Base-by-base conservation (phyloP, 768 basidiomycete species). In the Boletellus ananas region DNA sequence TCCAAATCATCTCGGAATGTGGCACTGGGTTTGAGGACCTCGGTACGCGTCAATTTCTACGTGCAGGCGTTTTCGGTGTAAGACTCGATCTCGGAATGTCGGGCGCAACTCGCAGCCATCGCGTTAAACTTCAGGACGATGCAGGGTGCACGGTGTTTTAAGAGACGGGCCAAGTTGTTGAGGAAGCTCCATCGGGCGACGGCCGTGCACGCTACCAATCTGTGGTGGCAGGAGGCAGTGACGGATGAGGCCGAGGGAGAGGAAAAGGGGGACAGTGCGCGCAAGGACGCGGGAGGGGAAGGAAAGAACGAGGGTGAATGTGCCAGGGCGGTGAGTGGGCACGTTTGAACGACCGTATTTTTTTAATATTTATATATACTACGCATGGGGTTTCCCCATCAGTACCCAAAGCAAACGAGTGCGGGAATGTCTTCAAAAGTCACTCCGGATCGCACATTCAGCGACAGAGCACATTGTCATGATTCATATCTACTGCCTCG, bases 101-200 rank as follows among this genome's bases (percentile, higher is more conserved):
- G 95, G 4, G 93, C 93, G 5, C 96, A 99, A 67, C 73, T 99
- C 9, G 92, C 95, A 62, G 94, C 95, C n/a, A 97, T 99, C 64
- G 91, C 93, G 6, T 79, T 94, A n/a, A 88, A 98, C 58, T 95
- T 98, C 51, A 87, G 88, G 43, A 90, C 93, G 6, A 72, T 99
- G 35, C 90, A 92, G 49, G 83, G 86, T 9, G 87, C 92, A 27
- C 76, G 85, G 54, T 94, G n/a, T 98, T 98, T 63, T 87, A 86
- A 31, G 79, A 41, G 95, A 99, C 61, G 95, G 95, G 90, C 94
- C 27, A 95, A 95, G 71, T 70, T 98, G 56, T 69, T 99, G 68
- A 99, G 98, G 79, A 98, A 99, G 78, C 92, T 92, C 12, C 95
- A 97, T 68, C 96, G 98, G 70, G 88, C 94, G 12, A 90, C 85